phyloP scores from a whole-genome alignment of 2,329 filamentous ascomycete species.

The Paecilomyces variotii region DNA sequence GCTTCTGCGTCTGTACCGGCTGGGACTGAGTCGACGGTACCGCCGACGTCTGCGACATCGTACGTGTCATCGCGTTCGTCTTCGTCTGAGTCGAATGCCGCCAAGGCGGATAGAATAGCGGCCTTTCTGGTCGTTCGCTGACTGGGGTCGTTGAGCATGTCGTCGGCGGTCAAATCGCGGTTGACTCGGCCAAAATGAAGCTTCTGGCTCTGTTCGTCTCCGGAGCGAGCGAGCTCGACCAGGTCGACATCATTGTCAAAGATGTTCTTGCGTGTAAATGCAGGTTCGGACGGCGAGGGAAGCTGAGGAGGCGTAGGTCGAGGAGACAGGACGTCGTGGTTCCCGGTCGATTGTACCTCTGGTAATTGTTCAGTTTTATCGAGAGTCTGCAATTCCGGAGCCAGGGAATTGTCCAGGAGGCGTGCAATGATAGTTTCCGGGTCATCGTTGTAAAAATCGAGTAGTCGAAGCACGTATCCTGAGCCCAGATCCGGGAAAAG shows the following conservation, averaged over 20 bases:
- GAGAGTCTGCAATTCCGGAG: constrained; percentile 55
- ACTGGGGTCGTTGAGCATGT: constrained; percentile 58
- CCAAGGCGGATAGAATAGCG: constrained; percentile 78
- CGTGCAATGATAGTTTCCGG: constrained; percentile 73
- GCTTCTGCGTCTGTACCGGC: constrained; percentile 41
- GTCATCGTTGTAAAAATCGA: constrained; percentile 71
- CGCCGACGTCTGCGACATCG: constrained; percentile 83
- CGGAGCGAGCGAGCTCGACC: constrained; percentile 59
- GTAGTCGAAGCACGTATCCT: constrained; percentile 67
- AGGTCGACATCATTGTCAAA: constrained; percentile 78
- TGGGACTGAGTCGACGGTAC: constrained; percentile 62
- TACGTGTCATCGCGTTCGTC: constrained; percentile 98
- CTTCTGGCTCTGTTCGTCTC: constrained; percentile 38
- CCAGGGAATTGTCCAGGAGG: constrained; percentile 69
- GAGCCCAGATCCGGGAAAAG: constrained; percentile 82
- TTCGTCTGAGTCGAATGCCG: constrained; percentile 84
- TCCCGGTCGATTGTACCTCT: constrained; percentile 39
- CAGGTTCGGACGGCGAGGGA: constrained; percentile 22
- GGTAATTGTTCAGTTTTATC: constrained; percentile 54
- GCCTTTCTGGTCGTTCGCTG: constrained; percentile 63
- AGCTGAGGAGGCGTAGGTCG: constrained; percentile 31
- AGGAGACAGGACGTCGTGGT: constrained; percentile 50
- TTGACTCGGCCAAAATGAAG: constrained; percentile 70
- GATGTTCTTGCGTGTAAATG: constrained; percentile 58
- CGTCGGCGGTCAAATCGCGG: constrained; percentile 59